phyloP scores from a whole-genome alignment of 257 asterid genomes.

The Solanum ossicruentum region DNA sequence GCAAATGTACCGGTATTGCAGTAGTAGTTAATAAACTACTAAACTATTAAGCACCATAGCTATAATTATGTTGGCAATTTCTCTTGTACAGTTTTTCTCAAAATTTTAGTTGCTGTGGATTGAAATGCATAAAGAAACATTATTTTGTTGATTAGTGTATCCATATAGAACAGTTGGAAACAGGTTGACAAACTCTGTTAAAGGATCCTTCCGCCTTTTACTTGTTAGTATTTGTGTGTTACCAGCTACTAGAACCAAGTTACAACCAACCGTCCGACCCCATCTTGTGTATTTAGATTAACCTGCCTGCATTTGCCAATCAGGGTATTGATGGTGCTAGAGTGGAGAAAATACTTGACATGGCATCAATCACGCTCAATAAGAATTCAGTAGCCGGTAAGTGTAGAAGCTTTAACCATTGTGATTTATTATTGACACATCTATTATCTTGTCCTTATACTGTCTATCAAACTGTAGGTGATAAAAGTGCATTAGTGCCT shows the following conservation, averaged over 20 bases:
- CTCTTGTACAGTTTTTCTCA: neutral
- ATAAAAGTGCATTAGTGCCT: slow-evolving; percentile 84
- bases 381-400: slow-evolving; percentile 94
- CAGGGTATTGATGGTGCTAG: slow-evolving; percentile 95
- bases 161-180: neutral
- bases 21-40: neutral
- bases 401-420: neutral
- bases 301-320: neutral
- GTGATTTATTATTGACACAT: neutral
- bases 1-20: neutral
- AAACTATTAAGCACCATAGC: neutral
- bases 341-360: slow-evolving; percentile 84
- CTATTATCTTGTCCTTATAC: neutral
- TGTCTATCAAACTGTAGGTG: slow-evolving; percentile 30
- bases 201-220: neutral
- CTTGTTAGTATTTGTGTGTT: neutral
- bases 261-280: neutral
- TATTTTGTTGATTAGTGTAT: neutral
- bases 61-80: neutral
- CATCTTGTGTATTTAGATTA: neutral
- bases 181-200: neutral
- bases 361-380: slow-evolving; percentile 96
- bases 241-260: neutral
- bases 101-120: neutral
- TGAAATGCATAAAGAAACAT: neutral